phyloP scores from a whole-genome alignment of 352 stramenopile genomes.

The Phytopythium helicoides region DNA sequence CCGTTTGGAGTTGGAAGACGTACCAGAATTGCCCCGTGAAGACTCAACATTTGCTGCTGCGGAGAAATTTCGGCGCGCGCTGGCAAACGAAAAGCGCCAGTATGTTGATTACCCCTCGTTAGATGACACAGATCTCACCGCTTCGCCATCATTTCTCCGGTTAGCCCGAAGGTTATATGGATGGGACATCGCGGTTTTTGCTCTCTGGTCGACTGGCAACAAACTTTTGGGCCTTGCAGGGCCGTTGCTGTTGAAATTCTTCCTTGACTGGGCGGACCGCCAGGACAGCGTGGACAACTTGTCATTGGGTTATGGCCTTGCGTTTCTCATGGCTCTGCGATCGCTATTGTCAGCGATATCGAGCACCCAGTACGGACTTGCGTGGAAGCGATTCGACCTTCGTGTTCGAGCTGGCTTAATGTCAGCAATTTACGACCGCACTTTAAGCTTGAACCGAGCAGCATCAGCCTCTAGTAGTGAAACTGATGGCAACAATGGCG shows the following conservation, averaged over 20 bases:
- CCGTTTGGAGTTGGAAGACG: conserved; percentile 54
- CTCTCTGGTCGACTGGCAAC: conserved; percentile 67
- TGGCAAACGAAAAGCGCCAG: conserved; percentile 31
- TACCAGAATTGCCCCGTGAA: conserved; percentile 43
- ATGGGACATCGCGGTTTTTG: conserved; percentile 52
- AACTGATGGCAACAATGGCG: conserved; percentile 17
- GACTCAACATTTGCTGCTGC: conserved; percentile 54
- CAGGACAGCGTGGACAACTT: conserved; percentile 24
- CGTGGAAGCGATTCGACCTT: conserved; percentile 78
- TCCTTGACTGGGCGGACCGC: conserved; percentile 69
- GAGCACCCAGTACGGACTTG: conserved; percentile 72
- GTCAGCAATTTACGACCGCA: conserved; percentile 65
- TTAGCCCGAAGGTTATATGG: conserved; percentile 51
- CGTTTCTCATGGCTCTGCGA: conserved; percentile 42
- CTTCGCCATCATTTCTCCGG: conserved; percentile 48
- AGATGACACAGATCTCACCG: not conserved
- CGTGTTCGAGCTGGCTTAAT: conserved; percentile 66
- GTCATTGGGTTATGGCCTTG: conserved; percentile 52
- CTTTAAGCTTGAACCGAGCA: conserved; percentile 17
- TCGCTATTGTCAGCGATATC: conserved; percentile 63
- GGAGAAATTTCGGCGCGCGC: conserved; percentile 32
- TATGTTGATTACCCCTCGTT: not conserved
- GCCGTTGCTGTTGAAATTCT: conserved; percentile 77
- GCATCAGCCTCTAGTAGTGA: conserved; percentile 29
- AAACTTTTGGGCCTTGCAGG: conserved; percentile 66